phyloP scores from a whole-genome alignment of 78 protist genomes.

The Guillardia theta region DNA sequence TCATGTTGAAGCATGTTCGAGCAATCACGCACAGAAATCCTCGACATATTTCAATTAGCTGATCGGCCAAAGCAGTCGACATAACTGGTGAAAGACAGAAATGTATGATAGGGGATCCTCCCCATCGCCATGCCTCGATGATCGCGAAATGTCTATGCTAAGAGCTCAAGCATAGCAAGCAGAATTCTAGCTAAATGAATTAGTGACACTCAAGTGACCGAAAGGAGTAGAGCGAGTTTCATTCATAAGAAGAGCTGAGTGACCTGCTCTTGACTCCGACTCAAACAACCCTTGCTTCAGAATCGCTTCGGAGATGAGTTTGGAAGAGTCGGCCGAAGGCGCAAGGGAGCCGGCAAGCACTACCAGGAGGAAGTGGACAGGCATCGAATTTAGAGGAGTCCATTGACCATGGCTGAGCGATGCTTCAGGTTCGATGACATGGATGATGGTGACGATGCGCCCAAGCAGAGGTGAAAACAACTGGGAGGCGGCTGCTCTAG shows the following conservation, averaged over 20 bases:
- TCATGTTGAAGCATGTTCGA: too few relatives aligned
- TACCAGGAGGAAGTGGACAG: conserved; percentile 15
- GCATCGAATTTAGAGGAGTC: background rate
- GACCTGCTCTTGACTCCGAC: too few relatives aligned
- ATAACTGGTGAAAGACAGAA: too few relatives aligned
- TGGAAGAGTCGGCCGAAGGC: background rate
- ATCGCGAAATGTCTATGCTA: background rate
- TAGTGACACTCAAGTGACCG: too few relatives aligned
- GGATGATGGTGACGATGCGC: background rate
- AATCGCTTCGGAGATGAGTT: background rate
- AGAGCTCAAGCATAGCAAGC: background rate
- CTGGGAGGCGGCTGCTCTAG: too few relatives aligned
- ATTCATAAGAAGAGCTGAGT: too few relatives aligned
- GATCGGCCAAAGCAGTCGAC: too few relatives aligned
- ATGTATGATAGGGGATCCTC: too few relatives aligned
- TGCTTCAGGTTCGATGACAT: background rate
- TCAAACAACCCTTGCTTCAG: background rate
- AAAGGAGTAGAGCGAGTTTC: too few relatives aligned
- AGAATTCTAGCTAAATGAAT: too few relatives aligned
- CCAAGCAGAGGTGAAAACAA: background rate
- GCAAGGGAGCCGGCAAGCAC: background rate
- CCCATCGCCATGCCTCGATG: background rate
- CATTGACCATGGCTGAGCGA: background rate
- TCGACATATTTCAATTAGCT: too few relatives aligned
- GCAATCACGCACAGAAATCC: too few relatives aligned